These are phyloP conservation scores for Apophysomyces variabilis DNA, from an alignment of 371 early-diverging fungal species.

Conservation along the genomic window DNA sequence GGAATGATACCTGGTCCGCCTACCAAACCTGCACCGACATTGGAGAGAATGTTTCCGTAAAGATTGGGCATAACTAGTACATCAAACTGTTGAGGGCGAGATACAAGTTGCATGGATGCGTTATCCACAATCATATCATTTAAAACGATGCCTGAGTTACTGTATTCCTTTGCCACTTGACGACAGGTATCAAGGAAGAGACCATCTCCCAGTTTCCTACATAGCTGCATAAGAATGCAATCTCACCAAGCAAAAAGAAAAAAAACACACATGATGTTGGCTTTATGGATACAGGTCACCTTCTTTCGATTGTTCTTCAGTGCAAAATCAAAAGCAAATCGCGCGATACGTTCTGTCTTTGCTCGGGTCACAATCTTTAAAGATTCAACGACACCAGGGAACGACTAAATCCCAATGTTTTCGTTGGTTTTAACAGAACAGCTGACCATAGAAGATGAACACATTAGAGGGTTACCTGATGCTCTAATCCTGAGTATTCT, in stretches of 20 bases:
- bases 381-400: constrained; percentile 97
- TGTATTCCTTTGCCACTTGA: constrained; percentile 92
- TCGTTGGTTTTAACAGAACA: not conserved
- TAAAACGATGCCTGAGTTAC: constrained; percentile 83
- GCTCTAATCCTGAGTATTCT: constrained; percentile 98
- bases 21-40: constrained; percentile 95
- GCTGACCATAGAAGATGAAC: too few species aligned
- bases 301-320: constrained; percentile 94
- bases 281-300: constrained; percentile 98
- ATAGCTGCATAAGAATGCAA: not conserved
- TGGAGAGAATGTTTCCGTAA: constrained; percentile 96
- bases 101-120: constrained; percentile 97
- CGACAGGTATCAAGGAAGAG: constrained; percentile 95
- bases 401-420: constrained; percentile 60
- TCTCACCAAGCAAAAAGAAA: not conserved
- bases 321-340: constrained; percentile 98
- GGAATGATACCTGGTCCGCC: constrained; percentile 96
- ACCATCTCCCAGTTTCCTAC: constrained; percentile 95
- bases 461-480: constrained; percentile 61
- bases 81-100: constrained; percentile 96
- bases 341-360: constrained; percentile 97
- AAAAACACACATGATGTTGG: constrained; percentile 93
- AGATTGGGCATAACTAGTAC: constrained; percentile 98
- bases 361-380: constrained; percentile 93
- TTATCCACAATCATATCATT: constrained; percentile 99